phyloP scores from a whole-genome alignment of 1,284 basidiomycete species.

The Mycena sp. region DNA sequence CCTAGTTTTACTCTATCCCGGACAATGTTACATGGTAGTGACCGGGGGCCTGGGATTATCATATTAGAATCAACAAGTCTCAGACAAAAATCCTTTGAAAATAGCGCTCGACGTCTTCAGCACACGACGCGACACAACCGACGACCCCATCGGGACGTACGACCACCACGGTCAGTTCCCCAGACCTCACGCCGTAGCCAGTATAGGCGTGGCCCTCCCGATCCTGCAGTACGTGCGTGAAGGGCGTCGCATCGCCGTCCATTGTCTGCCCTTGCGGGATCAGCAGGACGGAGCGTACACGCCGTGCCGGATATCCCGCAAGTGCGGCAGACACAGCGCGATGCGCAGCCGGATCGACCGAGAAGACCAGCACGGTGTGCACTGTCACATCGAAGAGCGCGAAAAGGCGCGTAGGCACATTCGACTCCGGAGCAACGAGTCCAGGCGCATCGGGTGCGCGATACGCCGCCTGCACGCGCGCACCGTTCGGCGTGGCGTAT shows the following conservation, averaged over 20 bases:
- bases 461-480: constrained; percentile 1
- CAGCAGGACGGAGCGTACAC: constrained; percentile 1
- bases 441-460: constrained; percentile 24
- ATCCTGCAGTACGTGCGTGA: constrained; percentile 19
- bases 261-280: neutral
- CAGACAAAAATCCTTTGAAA: constrained; percentile 26
- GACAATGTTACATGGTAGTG: no score
- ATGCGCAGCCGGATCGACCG: neutral
- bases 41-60: no score
- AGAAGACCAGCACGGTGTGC: constrained; percentile 31
- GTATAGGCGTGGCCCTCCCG: constrained; percentile 5
- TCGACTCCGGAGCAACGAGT: neutral
- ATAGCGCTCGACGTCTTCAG: constrained; percentile 24
- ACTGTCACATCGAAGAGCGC: constrained; percentile 14
- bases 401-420: constrained; percentile 7
- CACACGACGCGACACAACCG: constrained; percentile 24
- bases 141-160: constrained; percentile 34
- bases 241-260: neutral
- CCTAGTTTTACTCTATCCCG: no score
- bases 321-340: neutral
- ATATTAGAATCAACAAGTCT: no score
- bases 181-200: constrained; percentile 2
- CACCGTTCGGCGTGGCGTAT: neutral
- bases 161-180: constrained; percentile 25
- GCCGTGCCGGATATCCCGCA: neutral